These are phyloP conservation scores for Cyberlindnera meyerae DNA, from an alignment of 805 yeast genomes.

Conservation along the genomic window DNA sequence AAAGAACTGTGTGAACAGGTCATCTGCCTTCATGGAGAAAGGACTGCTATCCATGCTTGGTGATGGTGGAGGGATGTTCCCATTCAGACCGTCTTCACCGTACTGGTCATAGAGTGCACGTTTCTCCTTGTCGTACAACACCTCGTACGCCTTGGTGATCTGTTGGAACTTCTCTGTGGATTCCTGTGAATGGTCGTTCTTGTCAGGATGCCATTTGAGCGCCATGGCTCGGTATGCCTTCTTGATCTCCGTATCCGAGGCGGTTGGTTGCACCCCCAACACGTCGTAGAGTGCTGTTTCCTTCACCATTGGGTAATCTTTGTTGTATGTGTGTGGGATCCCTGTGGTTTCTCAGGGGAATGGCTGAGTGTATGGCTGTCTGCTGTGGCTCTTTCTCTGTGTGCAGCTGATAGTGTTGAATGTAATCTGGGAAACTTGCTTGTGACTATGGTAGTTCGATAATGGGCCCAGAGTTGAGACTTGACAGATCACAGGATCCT, in stretches of 20 bases:
- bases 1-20: conserved; percentile 29
- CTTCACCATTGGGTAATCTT: conserved; percentile 47
- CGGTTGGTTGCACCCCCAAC: conserved; percentile 46
- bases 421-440: no score
- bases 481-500: no score
- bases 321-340: not conserved
- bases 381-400: not conserved
- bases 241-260: conserved; percentile 44
- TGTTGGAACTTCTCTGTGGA: conserved; percentile 94
- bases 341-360: no score
- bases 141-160: conserved; percentile 79
- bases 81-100: conserved; percentile 86
- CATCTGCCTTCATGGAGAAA: conserved; percentile 22
- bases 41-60: no score
- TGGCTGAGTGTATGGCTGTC: no score
- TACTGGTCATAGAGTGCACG: conserved; percentile 81
- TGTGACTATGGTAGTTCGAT: no score
- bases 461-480: no score
- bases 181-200: conserved; percentile 67
- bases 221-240: conserved; percentile 56
- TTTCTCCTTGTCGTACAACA: conserved; percentile 75
- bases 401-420: no score
- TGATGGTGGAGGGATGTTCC: no score
- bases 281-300: conserved; percentile 64
- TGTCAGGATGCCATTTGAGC: conserved; percentile 78